Evolutionary conservation across 495 filamentous ascomycete species (phyloP).

Genomic region (Xylaria castorea): DNA sequence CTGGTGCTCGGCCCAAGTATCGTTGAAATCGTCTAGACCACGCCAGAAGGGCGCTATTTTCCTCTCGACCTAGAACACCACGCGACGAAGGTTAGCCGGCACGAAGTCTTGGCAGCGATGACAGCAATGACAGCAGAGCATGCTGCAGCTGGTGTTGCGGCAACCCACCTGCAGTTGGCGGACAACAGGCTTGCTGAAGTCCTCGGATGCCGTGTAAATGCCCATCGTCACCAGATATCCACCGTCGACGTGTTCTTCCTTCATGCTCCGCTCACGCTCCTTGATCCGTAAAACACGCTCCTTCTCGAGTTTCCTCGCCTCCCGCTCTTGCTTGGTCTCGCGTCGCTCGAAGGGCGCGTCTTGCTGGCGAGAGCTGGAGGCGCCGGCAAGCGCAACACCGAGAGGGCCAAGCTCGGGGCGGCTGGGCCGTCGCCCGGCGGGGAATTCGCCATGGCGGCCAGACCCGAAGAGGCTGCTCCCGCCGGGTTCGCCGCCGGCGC

Average conservation of each 20-base stretch:
- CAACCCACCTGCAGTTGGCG: conserved; percentile 85
- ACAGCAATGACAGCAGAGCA: neutral
- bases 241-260: conserved; percentile 91
- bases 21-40: conserved; percentile 85
- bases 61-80: conserved; percentile 75
- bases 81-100: conserved; percentile 29
- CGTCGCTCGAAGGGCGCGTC: conserved; percentile 60
- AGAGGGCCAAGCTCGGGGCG: conserved; percentile 39
- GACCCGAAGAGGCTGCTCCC: conserved; percentile 34
- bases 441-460: conserved; percentile 48
- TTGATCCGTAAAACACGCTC: conserved; percentile 75
- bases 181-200: conserved; percentile 89
- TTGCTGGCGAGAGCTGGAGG: conserved; percentile 34
- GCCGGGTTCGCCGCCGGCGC: conserved; percentile 41
- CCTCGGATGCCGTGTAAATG: conserved; percentile 88
- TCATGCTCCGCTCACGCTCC: conserved; percentile 91
- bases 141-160: neutral
- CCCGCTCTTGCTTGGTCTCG: conserved; percentile 91
- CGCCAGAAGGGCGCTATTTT: conserved; percentile 94
- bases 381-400: conserved; percentile 31
- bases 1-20: conserved; percentile 92
- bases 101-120: conserved; percentile 16
- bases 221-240: conserved; percentile 95
- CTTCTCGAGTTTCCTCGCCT: conserved; percentile 82
- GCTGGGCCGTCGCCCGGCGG: conserved; percentile 37